Base-by-base conservation (phyloP, 31 red algal genomes). In the Bonnemaisonia californica region DNA sequence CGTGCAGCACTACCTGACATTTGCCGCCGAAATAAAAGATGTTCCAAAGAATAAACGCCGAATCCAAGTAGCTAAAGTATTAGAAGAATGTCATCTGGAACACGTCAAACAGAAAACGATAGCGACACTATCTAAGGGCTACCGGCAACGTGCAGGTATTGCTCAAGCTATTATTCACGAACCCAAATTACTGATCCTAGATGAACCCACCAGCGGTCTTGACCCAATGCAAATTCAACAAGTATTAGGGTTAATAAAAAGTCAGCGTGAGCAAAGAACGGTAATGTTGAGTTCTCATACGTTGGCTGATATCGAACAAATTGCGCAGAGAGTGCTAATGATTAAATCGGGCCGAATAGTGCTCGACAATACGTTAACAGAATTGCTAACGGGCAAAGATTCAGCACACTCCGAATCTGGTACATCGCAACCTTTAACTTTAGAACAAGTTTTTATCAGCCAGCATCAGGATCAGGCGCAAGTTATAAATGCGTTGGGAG, bases 191-290 rank as follows among this genome's bases (percentile, higher is more conserved):
- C 30, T 81, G 21, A 81, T 81, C 11, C 34, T 81, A 11, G 77
- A 81, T 47, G 77, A 81, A 30, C 77, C 77, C 21, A 81, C 77
- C 18, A 12, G 12, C 11, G 77, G 77, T 9, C 66, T 81, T 11
- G 77, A 81, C 30, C 77, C 77, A 22, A 81, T 76, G 18, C 77
- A 81, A 74, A 73, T 32, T 7, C 9, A 24, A 16, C 23, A 81
- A 24, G 34, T 81, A 9, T 12, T 67, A 40, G 34, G 27, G 26
- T 33, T 81, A 9, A 81, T 81, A 13, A 71, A 72, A 39, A 21
- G 30, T 13, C 12, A 76, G 12, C 28, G 31, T 26, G 18, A 74
- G 8, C 13, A 27, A 28, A 73, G 41, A 41, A 12, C 37, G 11
- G 38, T 81, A 5, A 40, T 81, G 11, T 12, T 81, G 9, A 76